Conservation (phyloP, 1,139 yeast species). For the Kodamaea arcana region DNA sequence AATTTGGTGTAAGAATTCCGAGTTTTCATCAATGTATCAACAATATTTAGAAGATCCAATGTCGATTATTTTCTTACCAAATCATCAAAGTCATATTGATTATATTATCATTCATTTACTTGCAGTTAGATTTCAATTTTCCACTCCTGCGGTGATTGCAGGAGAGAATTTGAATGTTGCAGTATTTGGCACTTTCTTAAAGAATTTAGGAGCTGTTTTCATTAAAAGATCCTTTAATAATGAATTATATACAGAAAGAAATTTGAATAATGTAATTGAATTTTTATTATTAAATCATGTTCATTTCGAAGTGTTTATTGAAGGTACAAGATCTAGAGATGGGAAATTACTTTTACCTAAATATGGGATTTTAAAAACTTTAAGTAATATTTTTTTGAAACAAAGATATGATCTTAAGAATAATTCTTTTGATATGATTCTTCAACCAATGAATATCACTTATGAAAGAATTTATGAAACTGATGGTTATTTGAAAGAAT, state of each 20-base stretch:
- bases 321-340: conserved; percentile 65
- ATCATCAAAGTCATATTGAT: conserved; percentile 66
- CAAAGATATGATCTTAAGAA: conserved; percentile 43
- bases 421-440: conserved; percentile 36
- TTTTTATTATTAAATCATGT: conserved; percentile 48
- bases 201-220: conserved; percentile 45
- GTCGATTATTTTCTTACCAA: conserved; percentile 42
- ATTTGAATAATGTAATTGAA: conserved; percentile 53
- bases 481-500: conserved; percentile 57
- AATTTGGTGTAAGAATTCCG: conserved; percentile 37
- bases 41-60: conserved; percentile 38
- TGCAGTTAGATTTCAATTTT: conserved; percentile 52
- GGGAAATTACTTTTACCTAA: conserved; percentile 64
- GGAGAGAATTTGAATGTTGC: conserved; percentile 69
- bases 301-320: conserved; percentile 61
- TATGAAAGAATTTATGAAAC: conserved; percentile 68
- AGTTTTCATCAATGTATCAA: conserved; percentile 28
- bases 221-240: conserved; percentile 44
- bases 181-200: conserved; percentile 47
- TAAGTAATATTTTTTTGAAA: conserved; percentile 43
- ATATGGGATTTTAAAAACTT: conserved; percentile 56
- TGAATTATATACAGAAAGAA: conserved; percentile 55
- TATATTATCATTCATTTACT: conserved; percentile 59
- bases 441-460: conserved; percentile 59
- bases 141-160: conserved; percentile 61